Base-by-base conservation (phyloP, 106 monocot species). In the Dioscorea dumetorum region DNA sequence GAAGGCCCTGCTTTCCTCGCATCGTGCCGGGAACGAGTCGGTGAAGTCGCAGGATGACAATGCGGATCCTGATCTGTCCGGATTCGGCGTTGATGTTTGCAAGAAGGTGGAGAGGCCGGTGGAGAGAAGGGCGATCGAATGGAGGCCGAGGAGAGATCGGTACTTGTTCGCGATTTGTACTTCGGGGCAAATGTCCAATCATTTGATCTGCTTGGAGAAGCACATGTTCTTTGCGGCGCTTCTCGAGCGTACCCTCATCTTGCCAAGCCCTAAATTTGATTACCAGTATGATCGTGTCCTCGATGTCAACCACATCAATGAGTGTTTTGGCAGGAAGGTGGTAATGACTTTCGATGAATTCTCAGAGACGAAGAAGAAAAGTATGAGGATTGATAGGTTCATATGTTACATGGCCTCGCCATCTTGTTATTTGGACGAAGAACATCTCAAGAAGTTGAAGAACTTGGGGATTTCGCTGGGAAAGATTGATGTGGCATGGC, bases 141-240 rank as follows among this genome's bases (percentile, higher is more conserved):
- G 97, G 97, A 82, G 78, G 15, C 97, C 97, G 5, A 86, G 79
- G 76, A 82, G 85, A 61, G 73, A 99, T 49, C 63, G 83, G 18
- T 99, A 69, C 68, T 71, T 99, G 77, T 79, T 99, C 12, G 92
- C 84, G 5, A 87, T 99, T n/a, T 99, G 97, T 49, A 17, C 87
- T 18, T 87, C 92, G 6, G 97, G 97, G 9, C 97, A 99, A 66
- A 99, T 99, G 87, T 92, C 97, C 15, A 99, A 99, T 80, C 97
- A 99, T 67, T 71, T 99, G 69, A 92, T 92, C 50, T 99, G 97
- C 73, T 71, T 99, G 58, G 87, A 99, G 82, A 99, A 99, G 75
- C 97, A 99, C 66, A 99, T 99, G 97, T 92, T 99, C 70, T 78
- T 92, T 53, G 89, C 97, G 2, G 97, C 97, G 1, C 82, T 99